Base-by-base conservation (phyloP, 1,284 basidiomycete genomes). In the Ceratobasidium sp. region DNA sequence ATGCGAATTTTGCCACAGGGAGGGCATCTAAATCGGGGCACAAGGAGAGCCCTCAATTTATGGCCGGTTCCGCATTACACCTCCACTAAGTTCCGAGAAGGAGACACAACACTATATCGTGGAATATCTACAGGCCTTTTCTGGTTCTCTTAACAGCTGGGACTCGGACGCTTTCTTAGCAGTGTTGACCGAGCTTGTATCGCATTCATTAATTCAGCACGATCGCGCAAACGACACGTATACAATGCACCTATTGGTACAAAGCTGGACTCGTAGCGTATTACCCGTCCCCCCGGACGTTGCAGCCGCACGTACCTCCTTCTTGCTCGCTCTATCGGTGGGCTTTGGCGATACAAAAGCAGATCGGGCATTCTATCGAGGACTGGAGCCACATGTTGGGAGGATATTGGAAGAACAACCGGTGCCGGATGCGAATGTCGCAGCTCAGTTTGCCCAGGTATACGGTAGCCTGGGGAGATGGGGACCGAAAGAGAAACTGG, bases 1-100 rank as follows among this genome's bases (percentile, higher is more conserved):
- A 16, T 7, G 43, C 9, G 19, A 46, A 46, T 46, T 16, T 46
- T 11, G 43, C 43, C 43, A 46, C 43, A 46, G 43, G 43, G 43
- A 46, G 43, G 19, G 19, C 19, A 46, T 46, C 43, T 46, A 46
- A 46, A 16, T 46, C 43, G 43, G 43, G 43, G 19, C 43, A 54
- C 22, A 6, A 54, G 51, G 51, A 4, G 82, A 79, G 64, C 82
- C 81, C 0, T 83, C 78, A 8, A 83, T 72, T n/a, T n/a, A n/a
- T n/a, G n/a, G n/a, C n/a, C n/a, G n/a, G n/a, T n/a, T n/a, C n/a
- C n/a, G n/a, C n/a, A n/a, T n/a, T n/a, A n/a, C n/a, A n/a, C n/a
- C n/a, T n/a, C n/a, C n/a, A n/a, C n/a, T n/a, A n/a, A n/a, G n/a
- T n/a, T n/a, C n/a, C n/a, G n/a, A n/a, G n/a, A n/a, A n/a, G n/a